phyloP scores from a whole-genome alignment of 78 protist species.

The Polysphondylium violaceum region DNA sequence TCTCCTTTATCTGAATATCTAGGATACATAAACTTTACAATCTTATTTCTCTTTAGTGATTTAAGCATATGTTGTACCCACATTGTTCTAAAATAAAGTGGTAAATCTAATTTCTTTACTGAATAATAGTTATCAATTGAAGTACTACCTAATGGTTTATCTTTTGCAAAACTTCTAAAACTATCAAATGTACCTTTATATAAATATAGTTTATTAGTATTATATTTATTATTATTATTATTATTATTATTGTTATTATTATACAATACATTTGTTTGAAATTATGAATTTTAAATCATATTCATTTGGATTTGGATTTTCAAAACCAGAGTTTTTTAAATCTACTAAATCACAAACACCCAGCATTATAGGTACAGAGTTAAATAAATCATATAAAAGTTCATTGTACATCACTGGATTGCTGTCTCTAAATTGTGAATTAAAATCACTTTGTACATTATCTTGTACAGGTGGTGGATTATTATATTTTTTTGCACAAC shows the following conservation, averaged over 20 bases:
- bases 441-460: no score
- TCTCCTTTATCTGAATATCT: slow-evolving; percentile 4
- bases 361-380: slow-evolving; percentile 22
- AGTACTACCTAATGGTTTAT: slow-evolving; percentile 20
- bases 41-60: slow-evolving; percentile 4
- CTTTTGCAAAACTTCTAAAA: slow-evolving; percentile 7
- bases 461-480: no score
- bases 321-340: neutral
- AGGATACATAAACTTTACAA: slow-evolving; percentile 38
- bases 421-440: no score
- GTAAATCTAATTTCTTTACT: slow-evolving; percentile 28
- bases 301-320: neutral
- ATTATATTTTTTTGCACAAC: no score
- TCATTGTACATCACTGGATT: no score
- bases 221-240: no score
- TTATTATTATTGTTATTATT: no score
- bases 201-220: neutral
- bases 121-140: no score
- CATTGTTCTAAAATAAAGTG: slow-evolving; percentile 17
- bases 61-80: slow-evolving; percentile 49
- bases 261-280: slow-evolving; percentile 4
- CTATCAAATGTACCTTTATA: slow-evolving; percentile 15
- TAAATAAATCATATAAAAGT: no score
- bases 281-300: slow-evolving; percentile 30
- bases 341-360: slow-evolving; percentile 23